Evolutionary conservation across 2,329 filamentous ascomycete genomes (phyloP).

Genomic region (Chaetomium sp.): DNA sequence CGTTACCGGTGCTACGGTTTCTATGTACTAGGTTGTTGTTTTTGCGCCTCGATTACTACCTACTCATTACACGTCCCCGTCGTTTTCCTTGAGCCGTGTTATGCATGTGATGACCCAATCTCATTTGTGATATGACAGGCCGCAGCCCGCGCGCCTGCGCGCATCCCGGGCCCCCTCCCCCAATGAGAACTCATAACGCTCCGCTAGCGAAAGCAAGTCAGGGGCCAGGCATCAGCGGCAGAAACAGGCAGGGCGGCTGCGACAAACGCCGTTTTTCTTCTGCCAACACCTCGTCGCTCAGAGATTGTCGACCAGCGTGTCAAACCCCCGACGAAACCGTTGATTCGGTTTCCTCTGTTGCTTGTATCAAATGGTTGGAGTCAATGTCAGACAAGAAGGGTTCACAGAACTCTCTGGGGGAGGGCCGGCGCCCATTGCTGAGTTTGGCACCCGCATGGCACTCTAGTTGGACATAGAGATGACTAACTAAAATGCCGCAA

Average conservation of each 20-base stretch:
- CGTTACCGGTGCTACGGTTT: not conserved
- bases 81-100: too few species aligned
- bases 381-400: not conserved
- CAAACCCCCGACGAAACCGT: not conserved
- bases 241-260: not conserved
- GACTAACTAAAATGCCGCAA: not conserved
- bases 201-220: not conserved
- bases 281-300: not conserved
- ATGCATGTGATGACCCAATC: too few species aligned
- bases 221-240: not conserved
- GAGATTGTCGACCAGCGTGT: too few species aligned
- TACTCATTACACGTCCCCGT: too few species aligned
- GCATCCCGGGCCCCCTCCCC: too few species aligned
- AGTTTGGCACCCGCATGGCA: not conserved
- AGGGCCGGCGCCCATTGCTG: not conserved
- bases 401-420: not conserved
- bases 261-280: not conserved
- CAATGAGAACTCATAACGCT: not conserved
- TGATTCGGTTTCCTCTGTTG: not conserved
- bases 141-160: too few species aligned
- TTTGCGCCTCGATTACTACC: not conserved
- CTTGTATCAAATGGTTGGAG: not conserved
- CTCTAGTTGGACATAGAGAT: not conserved
- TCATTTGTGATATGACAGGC: not conserved
- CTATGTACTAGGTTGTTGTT: not conserved